Percentiles rank a stretch among this genome's conserved stretches.
Conservation (phyloP, 2,329 filamentous ascomycete genomes). For the Ophiocordyceps sinensis region DNA sequence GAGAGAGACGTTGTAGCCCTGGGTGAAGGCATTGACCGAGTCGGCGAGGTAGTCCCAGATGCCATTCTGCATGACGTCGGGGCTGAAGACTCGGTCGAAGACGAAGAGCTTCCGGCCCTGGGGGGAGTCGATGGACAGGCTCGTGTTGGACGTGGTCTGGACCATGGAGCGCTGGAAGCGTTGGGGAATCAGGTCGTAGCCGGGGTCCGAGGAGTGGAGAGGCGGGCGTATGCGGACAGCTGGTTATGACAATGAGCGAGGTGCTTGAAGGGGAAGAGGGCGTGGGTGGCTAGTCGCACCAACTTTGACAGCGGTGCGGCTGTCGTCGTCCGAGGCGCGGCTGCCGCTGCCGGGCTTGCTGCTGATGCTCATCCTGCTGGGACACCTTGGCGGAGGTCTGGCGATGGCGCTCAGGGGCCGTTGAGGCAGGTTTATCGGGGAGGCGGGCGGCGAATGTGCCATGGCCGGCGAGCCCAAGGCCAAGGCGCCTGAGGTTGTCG, state of each 20-base stretch:
- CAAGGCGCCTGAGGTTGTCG: not conserved
- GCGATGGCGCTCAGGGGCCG: conserved; percentile 74
- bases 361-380: conserved; percentile 72
- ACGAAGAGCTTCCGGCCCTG: conserved; percentile 92
- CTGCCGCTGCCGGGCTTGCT: conserved; percentile 66
- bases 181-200: conserved; percentile 88
- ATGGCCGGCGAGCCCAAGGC: conserved; percentile 24
- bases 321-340: conserved; percentile 78
- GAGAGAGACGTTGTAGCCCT: conserved; percentile 97
- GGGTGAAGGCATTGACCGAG: conserved; percentile 76
- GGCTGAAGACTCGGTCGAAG: conserved; percentile 86
- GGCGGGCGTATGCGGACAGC: conserved; percentile 88
- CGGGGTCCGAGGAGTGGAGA: conserved; percentile 69
- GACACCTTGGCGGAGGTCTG: conserved; percentile 57
- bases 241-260: conserved; percentile 20
- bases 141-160: conserved; percentile 75
- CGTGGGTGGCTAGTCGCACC: conserved; percentile 40
- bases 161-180: conserved; percentile 89
- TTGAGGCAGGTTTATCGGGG: conserved; percentile 41
- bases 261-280: not conserved
- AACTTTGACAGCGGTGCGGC: conserved; percentile 87
- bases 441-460: conserved; percentile 57
- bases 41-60: conserved; percentile 91
- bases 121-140: conserved; percentile 73
- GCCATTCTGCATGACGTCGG: conserved; percentile 72